These are phyloP conservation scores for Cladochytrium replicatum DNA, from an alignment of 192 early-diverging fungal species.

Conservation along the genomic window DNA sequence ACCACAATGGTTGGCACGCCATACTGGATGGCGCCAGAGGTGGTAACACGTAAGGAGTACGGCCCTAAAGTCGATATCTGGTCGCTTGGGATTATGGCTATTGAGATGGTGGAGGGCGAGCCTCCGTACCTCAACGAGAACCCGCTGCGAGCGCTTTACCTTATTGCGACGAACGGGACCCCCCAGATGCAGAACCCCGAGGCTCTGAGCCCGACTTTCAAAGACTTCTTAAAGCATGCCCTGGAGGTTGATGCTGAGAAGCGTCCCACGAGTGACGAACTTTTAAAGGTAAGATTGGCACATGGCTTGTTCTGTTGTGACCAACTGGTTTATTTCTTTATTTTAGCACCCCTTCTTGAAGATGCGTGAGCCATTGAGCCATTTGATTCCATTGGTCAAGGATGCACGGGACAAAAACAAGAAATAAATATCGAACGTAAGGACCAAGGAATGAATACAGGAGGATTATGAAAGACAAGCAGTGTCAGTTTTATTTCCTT, in stretches of 20 bases:
- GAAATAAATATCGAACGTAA: constrained; percentile 19
- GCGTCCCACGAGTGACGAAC: constrained; percentile 65
- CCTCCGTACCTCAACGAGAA: constrained; percentile 94
- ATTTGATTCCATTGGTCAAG: constrained; percentile 73
- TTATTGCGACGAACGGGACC: constrained; percentile 94
- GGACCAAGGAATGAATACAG: too few species aligned
- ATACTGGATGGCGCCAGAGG: constrained; percentile 48
- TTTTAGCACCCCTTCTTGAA: constrained; percentile 72
- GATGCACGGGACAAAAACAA: constrained; percentile 34
- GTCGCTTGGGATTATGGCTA: constrained; percentile 95
- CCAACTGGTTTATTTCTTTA: constrained; percentile 12
- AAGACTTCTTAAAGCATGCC: constrained; percentile 77
- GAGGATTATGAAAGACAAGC: too few species aligned
- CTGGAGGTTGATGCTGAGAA: constrained; percentile 80
- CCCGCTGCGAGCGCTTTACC: constrained; percentile 86
- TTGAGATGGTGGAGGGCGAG: constrained; percentile 96
- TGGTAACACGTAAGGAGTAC: constrained; percentile 54
- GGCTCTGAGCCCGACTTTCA: constrained; percentile 62
- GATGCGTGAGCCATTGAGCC: constrained; percentile 72
- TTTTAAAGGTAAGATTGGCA: constrained; percentile 50
- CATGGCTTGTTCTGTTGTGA: background rate
- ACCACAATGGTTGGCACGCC: constrained; percentile 43
- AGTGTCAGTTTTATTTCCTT: too few species aligned
- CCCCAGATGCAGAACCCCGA: constrained; percentile 84
- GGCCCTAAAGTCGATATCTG: constrained; percentile 68